Conservation (phyloP, 2,329 filamentous ascomycete species). For the Pyricularia pennisetigena region DNA sequence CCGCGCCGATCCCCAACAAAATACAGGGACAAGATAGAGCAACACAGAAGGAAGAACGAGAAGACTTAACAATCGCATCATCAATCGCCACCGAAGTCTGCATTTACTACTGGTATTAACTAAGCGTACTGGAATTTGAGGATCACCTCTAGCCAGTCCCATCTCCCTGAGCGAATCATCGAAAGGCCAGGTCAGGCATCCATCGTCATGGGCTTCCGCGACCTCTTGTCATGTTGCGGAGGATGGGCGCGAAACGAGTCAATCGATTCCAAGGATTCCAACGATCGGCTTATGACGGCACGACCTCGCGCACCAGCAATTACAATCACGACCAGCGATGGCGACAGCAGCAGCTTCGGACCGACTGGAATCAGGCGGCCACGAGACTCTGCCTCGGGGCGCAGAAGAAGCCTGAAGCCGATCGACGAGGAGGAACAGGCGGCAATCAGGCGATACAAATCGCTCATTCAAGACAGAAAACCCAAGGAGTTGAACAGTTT, state of each 20-base stretch:
- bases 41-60: neutral
- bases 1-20: neutral
- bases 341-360: neutral
- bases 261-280: neutral
- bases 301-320: neutral
- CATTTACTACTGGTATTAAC: neutral
- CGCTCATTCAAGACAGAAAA: neutral
- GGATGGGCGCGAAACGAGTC: neutral
- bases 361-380: neutral
- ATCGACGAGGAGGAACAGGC: neutral
- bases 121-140: neutral
- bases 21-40: neutral
- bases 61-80: neutral
- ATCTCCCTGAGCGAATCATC: neutral
- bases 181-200: neutral
- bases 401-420: neutral
- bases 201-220: neutral
- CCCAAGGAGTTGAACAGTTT: neutral
- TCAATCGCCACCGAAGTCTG: neutral
- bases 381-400: neutral
- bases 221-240: neutral
- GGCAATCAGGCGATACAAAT: neutral
- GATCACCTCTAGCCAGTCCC: neutral
- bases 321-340: neutral
- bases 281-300: neutral